phyloP scores from a whole-genome alignment of 345 rosid species.

The Populus tremula region DNA sequence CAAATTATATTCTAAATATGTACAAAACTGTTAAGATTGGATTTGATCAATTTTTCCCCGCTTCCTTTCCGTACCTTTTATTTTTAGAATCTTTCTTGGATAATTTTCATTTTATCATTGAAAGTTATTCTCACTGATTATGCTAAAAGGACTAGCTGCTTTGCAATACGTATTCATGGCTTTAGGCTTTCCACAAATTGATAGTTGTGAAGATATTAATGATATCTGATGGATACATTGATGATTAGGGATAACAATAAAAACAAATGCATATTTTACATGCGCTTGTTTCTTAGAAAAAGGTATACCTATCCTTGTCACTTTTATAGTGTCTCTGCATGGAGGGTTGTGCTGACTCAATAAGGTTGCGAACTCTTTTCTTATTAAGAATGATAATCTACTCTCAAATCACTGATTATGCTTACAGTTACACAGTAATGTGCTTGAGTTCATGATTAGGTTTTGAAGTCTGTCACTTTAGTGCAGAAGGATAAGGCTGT shows the following conservation, averaged over 20 bases:
- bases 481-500: neutral
- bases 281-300: neutral
- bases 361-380: neutral
- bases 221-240: neutral
- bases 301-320: neutral
- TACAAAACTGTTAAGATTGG: neutral
- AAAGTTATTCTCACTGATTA: neutral
- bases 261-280: neutral
- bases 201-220: neutral
- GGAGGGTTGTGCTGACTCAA: neutral
- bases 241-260: neutral
- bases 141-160: neutral
- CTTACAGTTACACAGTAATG: neutral
- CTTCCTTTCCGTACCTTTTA: neutral
- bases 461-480: neutral
- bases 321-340: neutral
- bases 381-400: neutral
- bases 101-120: neutral
- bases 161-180: neutral
- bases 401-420: neutral
- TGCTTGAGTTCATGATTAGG: neutral
- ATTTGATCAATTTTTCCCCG: neutral
- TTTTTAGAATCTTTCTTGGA: neutral
- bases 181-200: neutral
- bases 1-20: neutral